phyloP scores from a whole-genome alignment of 1,284 basidiomycete genomes.

The Cutaneotrichosporon sp. region DNA sequence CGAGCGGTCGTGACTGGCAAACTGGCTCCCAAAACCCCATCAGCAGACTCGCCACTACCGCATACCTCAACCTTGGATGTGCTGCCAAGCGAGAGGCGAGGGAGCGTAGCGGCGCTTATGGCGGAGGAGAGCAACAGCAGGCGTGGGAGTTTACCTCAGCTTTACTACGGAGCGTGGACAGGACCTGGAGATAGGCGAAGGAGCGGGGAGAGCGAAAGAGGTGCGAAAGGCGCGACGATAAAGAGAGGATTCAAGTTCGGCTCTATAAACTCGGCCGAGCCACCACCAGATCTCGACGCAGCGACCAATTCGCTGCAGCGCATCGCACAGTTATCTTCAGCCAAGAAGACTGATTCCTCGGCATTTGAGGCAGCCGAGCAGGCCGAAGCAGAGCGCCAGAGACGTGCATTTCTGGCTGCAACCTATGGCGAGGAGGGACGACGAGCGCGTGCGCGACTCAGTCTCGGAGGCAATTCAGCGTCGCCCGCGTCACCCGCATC shows the following conservation, averaged over 20 bases:
- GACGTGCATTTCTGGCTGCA: conserved; percentile 42
- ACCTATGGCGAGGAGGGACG: conserved; percentile 42
- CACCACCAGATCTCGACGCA: neutral
- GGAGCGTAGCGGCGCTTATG: conserved; percentile 1
- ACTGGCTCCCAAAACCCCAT: neutral
- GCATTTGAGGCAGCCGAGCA: conserved; percentile 40
- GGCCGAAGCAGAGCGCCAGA: conserved; percentile 46
- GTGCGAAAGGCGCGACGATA: conserved; percentile 18
- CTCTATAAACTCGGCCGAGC: neutral
- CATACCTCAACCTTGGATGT: conserved; percentile 20
- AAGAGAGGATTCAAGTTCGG: conserved; percentile 34
- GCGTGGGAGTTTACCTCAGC: conserved; percentile 41
- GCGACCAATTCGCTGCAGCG: conserved; percentile 10
- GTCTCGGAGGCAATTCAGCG: conserved; percentile 32
- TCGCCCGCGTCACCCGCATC: conserved; percentile 20
- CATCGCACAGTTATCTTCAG: conserved; percentile 4
- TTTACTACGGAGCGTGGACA: conserved; percentile 32
- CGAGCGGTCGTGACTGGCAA: conserved; percentile 28
- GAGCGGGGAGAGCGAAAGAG: conserved; percentile 24
- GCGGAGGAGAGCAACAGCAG: conserved; percentile 21
- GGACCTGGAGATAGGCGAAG: conserved; percentile 26
- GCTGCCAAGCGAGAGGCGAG: conserved; percentile 1
- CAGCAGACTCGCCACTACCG: neutral
- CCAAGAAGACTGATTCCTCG: conserved; percentile 12
- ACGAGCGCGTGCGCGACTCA: conserved; percentile 38